Evolutionary conservation across 345 rosid species (phyloP), one percentile per base, ranked within the genome.

Genomic region (Laguncularia racemosa): DNA sequence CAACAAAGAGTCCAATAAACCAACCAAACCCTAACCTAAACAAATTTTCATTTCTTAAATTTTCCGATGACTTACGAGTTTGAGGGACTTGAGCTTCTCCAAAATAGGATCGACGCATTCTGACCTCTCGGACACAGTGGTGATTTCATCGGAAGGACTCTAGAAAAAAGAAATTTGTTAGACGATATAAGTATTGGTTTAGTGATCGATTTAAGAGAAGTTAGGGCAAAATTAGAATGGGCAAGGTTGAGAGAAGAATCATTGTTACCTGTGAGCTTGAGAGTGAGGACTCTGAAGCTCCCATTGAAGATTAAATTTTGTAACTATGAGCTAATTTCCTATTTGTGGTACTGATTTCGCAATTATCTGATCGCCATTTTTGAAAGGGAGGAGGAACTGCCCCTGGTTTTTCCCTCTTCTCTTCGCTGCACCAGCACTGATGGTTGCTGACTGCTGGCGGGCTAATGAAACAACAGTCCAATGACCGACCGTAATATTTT

Each of bases 61-160:
- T 0, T 14, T 13, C 0, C 46, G 26, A 16, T 16, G 20, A 69
- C 96, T 73, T 67, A 93, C 99, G 56, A 89, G 74, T 66, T 73
- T 69, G 63, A 87, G 96, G 52, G 97, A 87, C 71, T 72, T 80
- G 23, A 93, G 91, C 67, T 67, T 83, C 75, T 85, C 91, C 50
- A 85, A 71, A 59, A 89, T 12, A 44, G 91, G 95, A 70, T 92
- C 95, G n/a, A 74, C 78, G 44, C 67, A 40, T 58, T 84, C 86
- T 1, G 73, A 64, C 65, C 83, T 77, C 75, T 75, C 77, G 45
- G 95, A 83, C 20, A 89, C 80, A 16, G 96, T 92, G 63, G 93
- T 89, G 58, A 92, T 89, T 70, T 75, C 79, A 53, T 89, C 95
- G n/a, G 68, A 65, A 14, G 69, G 63, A 62, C 70, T 55, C 76